Conservation (phyloP, 495 filamentous ascomycete species). For the Monascus purpureus region DNA sequence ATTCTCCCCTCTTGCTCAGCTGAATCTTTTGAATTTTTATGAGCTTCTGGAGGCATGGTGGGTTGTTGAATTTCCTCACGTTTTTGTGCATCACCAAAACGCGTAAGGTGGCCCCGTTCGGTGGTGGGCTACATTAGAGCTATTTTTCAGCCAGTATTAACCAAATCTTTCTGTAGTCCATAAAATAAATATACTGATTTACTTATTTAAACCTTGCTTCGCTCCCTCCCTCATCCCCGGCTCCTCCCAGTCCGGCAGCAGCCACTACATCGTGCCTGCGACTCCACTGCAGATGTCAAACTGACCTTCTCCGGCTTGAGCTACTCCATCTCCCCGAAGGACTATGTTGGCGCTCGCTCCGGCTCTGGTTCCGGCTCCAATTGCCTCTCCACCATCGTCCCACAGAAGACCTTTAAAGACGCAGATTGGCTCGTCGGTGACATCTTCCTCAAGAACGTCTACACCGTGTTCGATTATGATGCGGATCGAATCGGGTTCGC, state of each 20-base stretch:
- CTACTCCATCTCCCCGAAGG: slow-evolving; percentile 49
- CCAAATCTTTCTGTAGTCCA: too few relatives aligned
- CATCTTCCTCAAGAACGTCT: slow-evolving; percentile 83
- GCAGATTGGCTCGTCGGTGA: slow-evolving; percentile 66
- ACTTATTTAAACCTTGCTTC: too few relatives aligned
- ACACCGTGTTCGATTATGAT: slow-evolving; percentile 66
- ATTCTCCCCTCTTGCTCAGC: too few relatives aligned
- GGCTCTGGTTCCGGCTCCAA: slow-evolving; percentile 26
- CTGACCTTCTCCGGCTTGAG: slow-evolving; percentile 41
- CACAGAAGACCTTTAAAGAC: slow-evolving; percentile 29
- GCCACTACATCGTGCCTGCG: slow-evolving; percentile 61
- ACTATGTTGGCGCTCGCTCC: too few relatives aligned
- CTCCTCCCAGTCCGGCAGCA: slow-evolving; percentile 34
- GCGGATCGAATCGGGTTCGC: slow-evolving; percentile 29
- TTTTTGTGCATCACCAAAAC: too few relatives aligned
- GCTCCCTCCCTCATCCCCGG: slow-evolving; percentile 54
- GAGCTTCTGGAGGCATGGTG: too few relatives aligned
- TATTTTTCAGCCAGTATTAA: too few relatives aligned
- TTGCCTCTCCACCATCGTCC: slow-evolving; percentile 53
- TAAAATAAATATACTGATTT: too few relatives aligned
- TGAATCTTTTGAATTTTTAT: too few relatives aligned
- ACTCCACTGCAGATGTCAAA: slow-evolving; percentile 36
- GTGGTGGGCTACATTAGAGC: too few relatives aligned
- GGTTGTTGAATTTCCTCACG: too few relatives aligned
- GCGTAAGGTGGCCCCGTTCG: too few relatives aligned